Evolutionary conservation across 352 stramenopile species (phyloP), one percentile per base, ranked within the genome.

Genomic region (Aphanomyces astaci): DNA sequence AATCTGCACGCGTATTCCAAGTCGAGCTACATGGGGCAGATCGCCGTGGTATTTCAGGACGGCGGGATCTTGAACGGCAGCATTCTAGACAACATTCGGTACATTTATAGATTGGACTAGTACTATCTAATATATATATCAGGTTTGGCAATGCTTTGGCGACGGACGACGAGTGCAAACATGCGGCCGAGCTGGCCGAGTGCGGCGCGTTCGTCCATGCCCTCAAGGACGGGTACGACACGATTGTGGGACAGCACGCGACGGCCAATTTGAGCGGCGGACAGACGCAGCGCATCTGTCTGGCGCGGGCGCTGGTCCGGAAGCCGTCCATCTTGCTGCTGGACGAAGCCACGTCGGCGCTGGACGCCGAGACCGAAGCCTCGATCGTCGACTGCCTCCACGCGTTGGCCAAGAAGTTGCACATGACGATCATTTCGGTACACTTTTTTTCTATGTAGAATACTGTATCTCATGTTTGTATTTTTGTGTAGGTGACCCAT

Each of bases 1-100:
- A 82, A 92, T 62, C 90, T 94, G 56, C 89, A 89, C 74, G 90
- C 90, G 72, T 93, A 91, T 59, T 91, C 81, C 9, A 92, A 90
- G 71, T 80, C 86, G 66, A 91, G 82, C 27, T 94, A 92, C 62
- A 92, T 94, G 84, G 80, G 89, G 63, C 86, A 94, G 71, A 92
- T 82, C 25, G 86, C 84, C 0, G 83, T 92, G 3, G 84, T 92
- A 69, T 94, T 94, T 65, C 86, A 94, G 68, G 86, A 94, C 68
- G 84, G 84, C 55, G 83, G 84, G 27, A 92, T 92, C 36, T 70
- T 94, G n/a, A 94, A 94, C 73, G 86, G 84, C 54, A 87, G 82
- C 13, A 94, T 94, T 71, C 90, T 82, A 64, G 86, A 94, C 72
- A 94, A 94, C 72, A 88, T 94, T 54, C 84, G 86, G 39, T 92